Evolutionary conservation across 176 grass and related monocot genomes (phyloP).

Genomic region (Pontederia crassipes): DNA sequence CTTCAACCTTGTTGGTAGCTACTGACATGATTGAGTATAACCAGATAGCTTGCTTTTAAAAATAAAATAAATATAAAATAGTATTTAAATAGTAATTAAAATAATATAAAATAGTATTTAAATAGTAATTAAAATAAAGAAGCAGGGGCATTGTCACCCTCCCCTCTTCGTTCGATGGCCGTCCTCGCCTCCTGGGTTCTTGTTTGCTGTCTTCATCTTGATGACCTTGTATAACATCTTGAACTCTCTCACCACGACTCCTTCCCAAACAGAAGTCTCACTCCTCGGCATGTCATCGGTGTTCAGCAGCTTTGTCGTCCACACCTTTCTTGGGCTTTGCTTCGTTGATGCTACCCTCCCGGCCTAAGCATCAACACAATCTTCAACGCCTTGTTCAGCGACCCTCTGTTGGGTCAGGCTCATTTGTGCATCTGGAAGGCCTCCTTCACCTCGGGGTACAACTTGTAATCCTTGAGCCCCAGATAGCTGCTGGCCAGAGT

Average conservation of each 20-base stretch:
- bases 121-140: no score
- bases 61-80: no score
- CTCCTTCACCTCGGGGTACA: slow-evolving; percentile 91
- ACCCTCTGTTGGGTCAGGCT: slow-evolving; percentile 77
- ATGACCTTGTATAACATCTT: slow-evolving; percentile 89
- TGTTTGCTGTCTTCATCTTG: slow-evolving; percentile 49
- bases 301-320: slow-evolving; percentile 22
- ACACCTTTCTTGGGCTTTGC: slow-evolving; percentile 21
- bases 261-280: slow-evolving; percentile 35
- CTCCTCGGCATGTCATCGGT: background rate
- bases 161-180: no score
- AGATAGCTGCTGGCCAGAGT: slow-evolving; percentile 73
- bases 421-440: slow-evolving; percentile 57
- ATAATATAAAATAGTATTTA: no score
- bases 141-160: no score
- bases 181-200: slow-evolving; percentile 44
- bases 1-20: no score
- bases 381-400: slow-evolving; percentile 76
- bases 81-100: no score
- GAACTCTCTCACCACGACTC: slow-evolving; percentile 58
- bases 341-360: background rate
- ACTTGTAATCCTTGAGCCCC: slow-evolving; percentile 90
- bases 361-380: slow-evolving; percentile 15
- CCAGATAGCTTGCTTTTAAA: no score
- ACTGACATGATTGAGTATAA: no score